Evolutionary conservation across 2,329 filamentous ascomycete genomes (phyloP).

Genomic region (Ophiostoma pallidulum): DNA sequence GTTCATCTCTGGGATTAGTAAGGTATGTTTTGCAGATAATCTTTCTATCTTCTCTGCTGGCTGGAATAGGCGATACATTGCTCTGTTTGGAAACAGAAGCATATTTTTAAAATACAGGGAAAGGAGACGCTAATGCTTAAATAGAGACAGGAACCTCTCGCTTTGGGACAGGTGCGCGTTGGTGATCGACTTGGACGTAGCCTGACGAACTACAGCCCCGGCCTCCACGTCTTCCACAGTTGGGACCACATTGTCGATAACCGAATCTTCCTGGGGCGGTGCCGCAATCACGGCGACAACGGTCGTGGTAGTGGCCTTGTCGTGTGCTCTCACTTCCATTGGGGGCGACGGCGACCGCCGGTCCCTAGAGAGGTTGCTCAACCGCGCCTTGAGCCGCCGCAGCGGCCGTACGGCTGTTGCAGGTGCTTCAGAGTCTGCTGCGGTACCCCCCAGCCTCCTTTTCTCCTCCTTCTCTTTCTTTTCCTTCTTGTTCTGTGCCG

Average conservation of each 20-base stretch:
- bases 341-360: not conserved
- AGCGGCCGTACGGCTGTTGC: slow-evolving; percentile 34
- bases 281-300: not conserved
- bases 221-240: slow-evolving; percentile 13
- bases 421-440: slow-evolving; percentile 1
- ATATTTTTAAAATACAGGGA: not conserved
- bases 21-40: too few species aligned
- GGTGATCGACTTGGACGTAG: not conserved
- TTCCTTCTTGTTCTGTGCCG: slow-evolving; percentile 1
- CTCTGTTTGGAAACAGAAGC: not conserved
- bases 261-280: not conserved
- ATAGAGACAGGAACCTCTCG: slow-evolving; percentile 32
- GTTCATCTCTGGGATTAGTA: too few species aligned
- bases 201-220: not conserved
- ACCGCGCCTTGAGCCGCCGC: slow-evolving; percentile 37
- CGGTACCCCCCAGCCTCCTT: not conserved
- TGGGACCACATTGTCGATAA: slow-evolving; percentile 18
- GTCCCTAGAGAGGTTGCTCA: slow-evolving; percentile 26
- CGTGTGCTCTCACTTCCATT: not conserved
- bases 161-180: slow-evolving; percentile 27
- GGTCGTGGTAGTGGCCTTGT: slow-evolving; percentile 2
- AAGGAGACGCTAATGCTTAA: slow-evolving; percentile 29
- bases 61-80: too few species aligned
- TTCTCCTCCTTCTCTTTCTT: not conserved
- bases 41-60: too few species aligned